Conservation (phyloP, 306 rosid genomes). For the Malus orientalis region DNA sequence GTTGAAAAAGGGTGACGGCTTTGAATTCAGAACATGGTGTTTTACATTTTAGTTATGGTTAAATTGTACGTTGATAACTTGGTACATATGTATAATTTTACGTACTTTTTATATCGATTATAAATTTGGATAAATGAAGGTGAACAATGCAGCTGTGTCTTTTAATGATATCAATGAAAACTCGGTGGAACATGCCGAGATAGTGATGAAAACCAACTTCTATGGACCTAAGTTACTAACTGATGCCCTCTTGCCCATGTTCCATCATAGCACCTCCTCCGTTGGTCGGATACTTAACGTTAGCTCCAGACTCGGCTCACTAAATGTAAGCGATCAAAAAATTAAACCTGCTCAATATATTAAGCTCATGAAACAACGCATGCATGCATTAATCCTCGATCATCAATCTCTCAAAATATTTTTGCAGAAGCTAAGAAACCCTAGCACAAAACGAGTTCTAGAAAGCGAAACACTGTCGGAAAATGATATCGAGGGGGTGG, state of each 20-base stretch:
- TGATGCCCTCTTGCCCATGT: constrained; percentile 53
- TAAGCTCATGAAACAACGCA: not conserved
- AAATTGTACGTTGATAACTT: no score
- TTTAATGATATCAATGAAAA: constrained; percentile 57
- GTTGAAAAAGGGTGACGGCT: no score
- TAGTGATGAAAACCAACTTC: constrained; percentile 62
- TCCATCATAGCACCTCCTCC: constrained; percentile 50
- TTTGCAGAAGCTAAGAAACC: constrained; percentile 51
- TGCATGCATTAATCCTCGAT: not conserved
- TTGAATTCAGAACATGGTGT: not conserved
- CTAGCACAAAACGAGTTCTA: constrained; percentile 24
- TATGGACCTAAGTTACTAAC: constrained; percentile 59
- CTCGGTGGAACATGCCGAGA: constrained; percentile 61
- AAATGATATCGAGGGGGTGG: constrained; percentile 40
- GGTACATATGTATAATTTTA: no score
- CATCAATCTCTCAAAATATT: not conserved
- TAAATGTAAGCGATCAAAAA: constrained; percentile 27
- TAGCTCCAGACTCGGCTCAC: constrained; percentile 83
- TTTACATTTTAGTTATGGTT: no score
- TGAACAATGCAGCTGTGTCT: constrained; percentile 79
- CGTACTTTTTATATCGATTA: not conserved
- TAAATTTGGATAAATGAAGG: constrained; percentile 25
- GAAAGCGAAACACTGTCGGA: constrained; percentile 33
- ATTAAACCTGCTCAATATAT: not conserved
- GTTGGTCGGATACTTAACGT: constrained; percentile 56